A percentile compares a stretch with the other conserved stretches of the same genome.
These are phyloP conservation scores for Corylus americana DNA, from an alignment of 306 rosid genomes.

Conservation along the genomic window DNA sequence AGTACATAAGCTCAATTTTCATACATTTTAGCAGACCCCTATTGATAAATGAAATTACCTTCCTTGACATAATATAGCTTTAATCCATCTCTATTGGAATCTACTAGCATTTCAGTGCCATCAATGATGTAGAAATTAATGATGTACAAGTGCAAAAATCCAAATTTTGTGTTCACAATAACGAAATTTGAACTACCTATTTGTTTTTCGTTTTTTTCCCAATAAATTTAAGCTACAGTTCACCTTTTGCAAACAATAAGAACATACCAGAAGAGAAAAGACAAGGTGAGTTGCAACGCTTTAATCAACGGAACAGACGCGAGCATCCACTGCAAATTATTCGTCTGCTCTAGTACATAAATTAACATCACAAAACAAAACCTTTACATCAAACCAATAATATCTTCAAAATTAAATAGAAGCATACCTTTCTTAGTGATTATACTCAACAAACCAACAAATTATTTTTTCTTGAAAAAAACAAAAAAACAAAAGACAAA, in stretches of 20 bases:
- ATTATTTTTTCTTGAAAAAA: too few species aligned
- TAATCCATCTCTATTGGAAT: neutral
- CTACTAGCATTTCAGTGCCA: neutral
- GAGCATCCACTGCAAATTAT: slow-evolving; percentile 89
- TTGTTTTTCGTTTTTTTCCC: neutral
- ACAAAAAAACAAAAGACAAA: neutral
- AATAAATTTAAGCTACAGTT: neutral
- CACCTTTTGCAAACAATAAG: neutral
- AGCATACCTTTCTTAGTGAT: neutral
- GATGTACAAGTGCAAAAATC: neutral
- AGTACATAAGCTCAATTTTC: slow-evolving; percentile 3
- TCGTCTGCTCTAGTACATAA: slow-evolving; percentile 70
- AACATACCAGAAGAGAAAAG: slow-evolving; percentile 86
- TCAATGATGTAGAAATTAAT: neutral
- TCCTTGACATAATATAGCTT: neutral
- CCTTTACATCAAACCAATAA: slow-evolving; percentile 18
- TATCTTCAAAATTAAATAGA: slow-evolving; percentile 20
- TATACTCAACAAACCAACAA: neutral
- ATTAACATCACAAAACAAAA: slow-evolving; percentile 23
- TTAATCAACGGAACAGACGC: slow-evolving; percentile 82
- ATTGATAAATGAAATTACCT: neutral
- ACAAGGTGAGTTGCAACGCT: slow-evolving; percentile 83
- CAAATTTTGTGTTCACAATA: neutral
- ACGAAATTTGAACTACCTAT: neutral
- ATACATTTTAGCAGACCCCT: neutral